phyloP scores from a whole-genome alignment of 1,139 yeast genomes.

The Geotrichum aggregatum region DNA sequence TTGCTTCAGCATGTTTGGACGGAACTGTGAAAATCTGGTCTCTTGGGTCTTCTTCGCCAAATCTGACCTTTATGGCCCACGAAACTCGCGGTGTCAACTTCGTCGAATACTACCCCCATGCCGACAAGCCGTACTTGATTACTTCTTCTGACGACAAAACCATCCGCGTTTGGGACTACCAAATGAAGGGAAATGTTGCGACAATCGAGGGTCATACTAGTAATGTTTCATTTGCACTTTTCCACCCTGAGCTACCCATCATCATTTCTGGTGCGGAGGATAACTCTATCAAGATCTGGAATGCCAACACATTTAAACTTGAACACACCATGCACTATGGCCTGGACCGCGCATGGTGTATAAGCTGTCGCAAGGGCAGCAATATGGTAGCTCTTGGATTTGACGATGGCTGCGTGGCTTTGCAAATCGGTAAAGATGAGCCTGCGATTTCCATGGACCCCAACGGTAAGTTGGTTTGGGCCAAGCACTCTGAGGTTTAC shows the following conservation, averaged over 20 bases:
- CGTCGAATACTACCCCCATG: conserved; percentile 94
- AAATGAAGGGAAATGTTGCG: conserved; percentile 92
- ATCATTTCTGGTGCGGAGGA: conserved; percentile 85
- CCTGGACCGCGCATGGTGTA: conserved; percentile 96
- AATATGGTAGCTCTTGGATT: conserved; percentile 88
- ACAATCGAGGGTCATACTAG: conserved; percentile 89
- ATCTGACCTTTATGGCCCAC: conserved; percentile 87
- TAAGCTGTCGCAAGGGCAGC: conserved; percentile 68
- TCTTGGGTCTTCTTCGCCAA: conserved; percentile 81
- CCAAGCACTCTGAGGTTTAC: conserved; percentile 85
- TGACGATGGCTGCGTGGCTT: conserved; percentile 85
- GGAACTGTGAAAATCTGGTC: conserved; percentile 97
- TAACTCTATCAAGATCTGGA: conserved; percentile 94
- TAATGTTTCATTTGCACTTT: conserved; percentile 92
- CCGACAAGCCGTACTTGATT: conserved; percentile 92
- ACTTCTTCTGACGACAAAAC: conserved; percentile 92
- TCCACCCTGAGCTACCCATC: conserved; percentile 93
- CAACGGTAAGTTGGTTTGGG: conserved; percentile 84
- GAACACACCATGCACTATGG: conserved; percentile 90
- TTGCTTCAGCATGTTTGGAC: conserved; percentile 95
- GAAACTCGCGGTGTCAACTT: conserved; percentile 90
- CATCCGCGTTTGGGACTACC: conserved; percentile 93
- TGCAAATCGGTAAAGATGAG: conserved; percentile 88
- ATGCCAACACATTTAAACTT: conserved; percentile 73
- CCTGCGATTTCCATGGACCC: conserved; percentile 93